Evolutionary conservation across 257 asterid species (phyloP).

Genomic region (Salvia miltiorrhiza): DNA sequence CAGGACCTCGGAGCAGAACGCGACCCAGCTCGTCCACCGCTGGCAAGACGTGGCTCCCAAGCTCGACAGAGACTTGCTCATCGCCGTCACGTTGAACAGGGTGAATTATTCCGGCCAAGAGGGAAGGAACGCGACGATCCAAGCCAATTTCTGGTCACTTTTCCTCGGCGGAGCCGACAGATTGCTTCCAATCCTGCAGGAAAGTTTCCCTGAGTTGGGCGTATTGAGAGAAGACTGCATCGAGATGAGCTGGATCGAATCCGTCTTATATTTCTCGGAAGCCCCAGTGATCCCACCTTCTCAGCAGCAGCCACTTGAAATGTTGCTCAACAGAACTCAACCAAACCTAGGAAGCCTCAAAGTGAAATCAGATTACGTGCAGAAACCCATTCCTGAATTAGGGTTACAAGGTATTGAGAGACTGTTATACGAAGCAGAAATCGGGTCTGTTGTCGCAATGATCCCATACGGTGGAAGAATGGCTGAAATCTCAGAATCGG

Average conservation of each 20-base stretch:
- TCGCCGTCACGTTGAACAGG: background rate
- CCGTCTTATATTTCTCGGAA: background rate
- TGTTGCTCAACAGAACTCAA: background rate
- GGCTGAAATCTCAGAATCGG: conserved; percentile 4
- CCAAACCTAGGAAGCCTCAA: conserved; percentile 2
- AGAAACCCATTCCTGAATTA: background rate
- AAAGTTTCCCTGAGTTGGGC: conserved; percentile 37
- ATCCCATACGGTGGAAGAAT: conserved; percentile 31
- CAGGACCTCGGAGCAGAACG: background rate
- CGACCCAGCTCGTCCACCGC: background rate
- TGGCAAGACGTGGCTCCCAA: conserved; percentile 28
- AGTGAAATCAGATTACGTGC: conserved; percentile 25
- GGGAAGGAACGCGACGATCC: conserved; percentile 14
- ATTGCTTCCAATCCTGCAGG: conserved; percentile 20
- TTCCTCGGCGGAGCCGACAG: conserved; percentile 27
- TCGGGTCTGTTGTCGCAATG: background rate
- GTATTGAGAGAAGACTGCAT: conserved; percentile 28
- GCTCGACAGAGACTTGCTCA: conserved; percentile 21
- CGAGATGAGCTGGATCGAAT: conserved; percentile 37
- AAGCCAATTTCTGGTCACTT: conserved; percentile 18
- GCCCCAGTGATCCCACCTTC: background rate
- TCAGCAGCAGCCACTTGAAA: background rate
- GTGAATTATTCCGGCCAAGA: too few relatives aligned
- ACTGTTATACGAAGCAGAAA: conserved; percentile 5
- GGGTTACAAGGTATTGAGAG: conserved; percentile 8